Evolutionary conservation across 371 early-diverging fungal species (phyloP).

Genomic region (Funneliformis caledonium): DNA sequence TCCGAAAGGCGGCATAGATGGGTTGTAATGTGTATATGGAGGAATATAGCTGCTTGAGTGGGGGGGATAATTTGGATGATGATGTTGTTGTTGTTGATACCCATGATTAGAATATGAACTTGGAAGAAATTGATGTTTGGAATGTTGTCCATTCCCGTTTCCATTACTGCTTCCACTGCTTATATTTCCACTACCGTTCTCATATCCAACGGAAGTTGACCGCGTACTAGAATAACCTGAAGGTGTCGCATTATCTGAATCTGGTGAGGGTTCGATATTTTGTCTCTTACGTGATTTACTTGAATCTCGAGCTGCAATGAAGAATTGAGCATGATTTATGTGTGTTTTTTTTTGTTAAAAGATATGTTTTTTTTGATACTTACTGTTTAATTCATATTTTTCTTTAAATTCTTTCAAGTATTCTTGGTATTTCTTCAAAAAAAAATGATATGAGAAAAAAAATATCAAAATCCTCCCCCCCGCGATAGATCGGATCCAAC

Average conservation of each 20-base stretch:
- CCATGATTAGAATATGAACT: not conserved
- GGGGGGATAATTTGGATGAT: not conserved
- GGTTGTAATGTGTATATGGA: conserved; percentile 6
- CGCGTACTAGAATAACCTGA: conserved; percentile 32
- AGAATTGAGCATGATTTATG: not conserved
- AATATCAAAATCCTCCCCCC: no score
- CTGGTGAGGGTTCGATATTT: not conserved
- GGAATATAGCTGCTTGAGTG: not conserved
- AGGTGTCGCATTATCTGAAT: conserved; percentile 12
- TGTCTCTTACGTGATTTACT: conserved; percentile 2
- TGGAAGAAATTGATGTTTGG: not conserved
- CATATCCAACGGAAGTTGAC: conserved; percentile 21
- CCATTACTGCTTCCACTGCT: conserved; percentile 34
- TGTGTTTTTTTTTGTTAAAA: not conserved
- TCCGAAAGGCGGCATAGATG: not conserved
- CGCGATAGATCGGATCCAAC: not conserved
- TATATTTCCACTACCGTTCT: not conserved
- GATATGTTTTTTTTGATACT: not conserved
- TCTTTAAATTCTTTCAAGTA: conserved; percentile 53
- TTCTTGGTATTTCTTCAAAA: conserved; percentile 51
- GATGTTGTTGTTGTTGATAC: not conserved
- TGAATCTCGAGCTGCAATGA: not conserved
- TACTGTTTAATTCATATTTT: conserved; percentile 41
- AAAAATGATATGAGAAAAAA: not conserved
- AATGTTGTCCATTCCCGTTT: not conserved